phyloP scores from a whole-genome alignment of 1,284 basidiomycete genomes.

The Rhodotorula glutinis region DNA sequence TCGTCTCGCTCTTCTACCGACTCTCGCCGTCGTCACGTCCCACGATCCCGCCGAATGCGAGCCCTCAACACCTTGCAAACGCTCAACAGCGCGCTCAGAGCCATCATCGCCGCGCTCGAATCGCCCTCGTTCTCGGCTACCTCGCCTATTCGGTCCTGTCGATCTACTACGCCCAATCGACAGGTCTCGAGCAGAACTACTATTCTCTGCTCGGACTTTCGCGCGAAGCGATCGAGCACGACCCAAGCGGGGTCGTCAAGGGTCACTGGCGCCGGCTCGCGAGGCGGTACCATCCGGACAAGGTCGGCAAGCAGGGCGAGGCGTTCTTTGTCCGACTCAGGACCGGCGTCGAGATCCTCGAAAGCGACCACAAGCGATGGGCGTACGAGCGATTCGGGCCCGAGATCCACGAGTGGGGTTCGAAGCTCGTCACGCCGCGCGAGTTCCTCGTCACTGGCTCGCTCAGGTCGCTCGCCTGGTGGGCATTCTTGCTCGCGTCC shows the following conservation, averaged over 20 bases:
- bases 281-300: conserved; percentile 40
- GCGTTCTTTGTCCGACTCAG: conserved; percentile 35
- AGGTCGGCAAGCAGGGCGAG: conserved; percentile 33
- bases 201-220: conserved; percentile 37
- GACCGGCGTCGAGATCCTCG: conserved; percentile 32
- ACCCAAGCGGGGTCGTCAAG: conserved; percentile 25
- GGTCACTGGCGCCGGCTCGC: conserved; percentile 36
- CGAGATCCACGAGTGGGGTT: conserved; percentile 20
- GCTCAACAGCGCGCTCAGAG: conserved; percentile 10
- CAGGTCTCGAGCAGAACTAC: conserved; percentile 24
- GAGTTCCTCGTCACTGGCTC: conserved; percentile 37
- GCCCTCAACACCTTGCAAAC: conserved; percentile 9
- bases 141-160: conserved; percentile 28
- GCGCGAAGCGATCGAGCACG: conserved; percentile 22
- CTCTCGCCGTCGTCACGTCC: conserved; percentile 25
- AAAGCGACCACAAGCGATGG: conserved; percentile 36
- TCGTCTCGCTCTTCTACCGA: conserved; percentile 30
- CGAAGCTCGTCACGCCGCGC: conserved; percentile 27
- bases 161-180: conserved; percentile 15
- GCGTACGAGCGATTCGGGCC: conserved; percentile 42
- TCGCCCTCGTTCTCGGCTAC: conserved; percentile 27
- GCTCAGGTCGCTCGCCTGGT: conserved; percentile 25
- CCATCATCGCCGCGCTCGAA: conserved; percentile 24
- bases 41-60: conserved; percentile 10
- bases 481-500: conserved; percentile 27